Evolutionary conservation across 2,329 filamentous ascomycete species (phyloP).

Genomic region (Ceratocystiopsis sp.): DNA sequence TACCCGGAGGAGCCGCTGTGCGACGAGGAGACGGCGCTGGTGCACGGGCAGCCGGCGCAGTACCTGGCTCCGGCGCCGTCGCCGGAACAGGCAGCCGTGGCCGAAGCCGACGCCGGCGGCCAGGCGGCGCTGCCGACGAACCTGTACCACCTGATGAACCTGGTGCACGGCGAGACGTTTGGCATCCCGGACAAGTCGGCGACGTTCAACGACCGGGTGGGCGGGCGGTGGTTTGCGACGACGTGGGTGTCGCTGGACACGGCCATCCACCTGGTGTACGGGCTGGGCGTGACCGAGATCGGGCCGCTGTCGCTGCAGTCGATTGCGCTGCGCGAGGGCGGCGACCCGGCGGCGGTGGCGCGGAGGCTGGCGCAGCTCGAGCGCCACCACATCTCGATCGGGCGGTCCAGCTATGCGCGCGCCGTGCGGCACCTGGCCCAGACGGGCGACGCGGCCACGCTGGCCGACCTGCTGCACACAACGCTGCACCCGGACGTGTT

Average conservation of each 20-base stretch:
- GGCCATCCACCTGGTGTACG: conserved; percentile 50
- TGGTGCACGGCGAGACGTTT: conserved; percentile 22
- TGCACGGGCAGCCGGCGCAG: neutral
- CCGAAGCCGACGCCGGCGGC: no score
- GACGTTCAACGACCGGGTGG: conserved; percentile 47
- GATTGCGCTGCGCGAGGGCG: conserved; percentile 49
- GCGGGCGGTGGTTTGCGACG: conserved; percentile 66
- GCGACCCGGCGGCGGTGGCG: conserved; percentile 35
- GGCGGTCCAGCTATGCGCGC: conserved; percentile 45
- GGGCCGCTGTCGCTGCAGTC: conserved; percentile 64
- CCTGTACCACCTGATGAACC: conserved; percentile 12
- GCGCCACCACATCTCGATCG: conserved; percentile 43
- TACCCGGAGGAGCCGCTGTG: conserved; percentile 23
- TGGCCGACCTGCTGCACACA: conserved; percentile 27
- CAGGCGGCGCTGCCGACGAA: conserved; percentile 1
- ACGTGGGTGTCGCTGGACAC: conserved; percentile 54
- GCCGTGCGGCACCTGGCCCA: conserved; percentile 47
- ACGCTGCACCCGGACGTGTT: conserved; percentile 40
- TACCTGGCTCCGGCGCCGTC: neutral
- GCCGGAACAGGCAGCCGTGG: neutral
- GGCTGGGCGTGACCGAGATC: conserved; percentile 54
- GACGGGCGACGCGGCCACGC: conserved; percentile 32
- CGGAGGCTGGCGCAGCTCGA: conserved; percentile 43
- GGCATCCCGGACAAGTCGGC: conserved; percentile 23
- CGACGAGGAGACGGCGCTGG: conserved; percentile 18